phyloP scores from a whole-genome alignment of 805 yeast genomes.

The Teunomyces pallodes region DNA sequence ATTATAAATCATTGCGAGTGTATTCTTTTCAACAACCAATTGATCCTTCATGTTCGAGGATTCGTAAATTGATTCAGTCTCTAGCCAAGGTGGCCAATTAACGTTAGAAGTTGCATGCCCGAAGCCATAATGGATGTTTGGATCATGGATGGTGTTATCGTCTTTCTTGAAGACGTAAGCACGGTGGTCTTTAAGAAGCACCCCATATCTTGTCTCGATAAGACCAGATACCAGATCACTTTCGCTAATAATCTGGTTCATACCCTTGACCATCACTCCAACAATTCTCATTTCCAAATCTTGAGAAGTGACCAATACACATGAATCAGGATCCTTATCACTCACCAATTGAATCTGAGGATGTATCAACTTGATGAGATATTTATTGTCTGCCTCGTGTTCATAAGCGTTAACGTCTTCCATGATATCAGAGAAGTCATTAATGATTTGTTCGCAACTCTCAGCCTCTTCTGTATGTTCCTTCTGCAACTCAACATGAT shows the following conservation, averaged over 20 bases:
- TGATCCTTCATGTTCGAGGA: conserved; percentile 18
- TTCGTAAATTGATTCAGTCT: conserved; percentile 55
- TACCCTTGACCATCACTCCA: conserved; percentile 41
- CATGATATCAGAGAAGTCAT: conserved; percentile 21
- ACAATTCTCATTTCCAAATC: conserved; percentile 58
- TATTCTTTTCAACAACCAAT: conserved; percentile 32
- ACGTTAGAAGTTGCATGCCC: conserved; percentile 26
- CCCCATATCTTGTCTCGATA: conserved; percentile 57
- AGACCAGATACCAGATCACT: conserved; percentile 34
- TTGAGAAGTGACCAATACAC: conserved; percentile 52
- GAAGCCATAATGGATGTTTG: conserved; percentile 12
- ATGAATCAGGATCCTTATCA: conserved; percentile 43
- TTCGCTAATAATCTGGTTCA: conserved; percentile 33
- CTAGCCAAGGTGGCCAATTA: conserved; percentile 91
- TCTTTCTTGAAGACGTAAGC: conserved; percentile 48
- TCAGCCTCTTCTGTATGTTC: conserved; percentile 6
- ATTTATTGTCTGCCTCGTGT: conserved; percentile 52
- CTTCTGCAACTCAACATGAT: conserved; percentile 17
- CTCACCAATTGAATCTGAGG: conserved; percentile 77
- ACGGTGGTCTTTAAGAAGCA: conserved; percentile 54
- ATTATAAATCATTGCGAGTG: conserved; percentile 44
- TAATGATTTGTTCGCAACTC: background rate
- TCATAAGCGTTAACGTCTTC: conserved; percentile 42
- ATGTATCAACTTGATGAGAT: conserved; percentile 63
- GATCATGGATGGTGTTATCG: conserved; percentile 18